Conservation (phyloP, 257 asterid species). For the Thymus mandschuricus region DNA sequence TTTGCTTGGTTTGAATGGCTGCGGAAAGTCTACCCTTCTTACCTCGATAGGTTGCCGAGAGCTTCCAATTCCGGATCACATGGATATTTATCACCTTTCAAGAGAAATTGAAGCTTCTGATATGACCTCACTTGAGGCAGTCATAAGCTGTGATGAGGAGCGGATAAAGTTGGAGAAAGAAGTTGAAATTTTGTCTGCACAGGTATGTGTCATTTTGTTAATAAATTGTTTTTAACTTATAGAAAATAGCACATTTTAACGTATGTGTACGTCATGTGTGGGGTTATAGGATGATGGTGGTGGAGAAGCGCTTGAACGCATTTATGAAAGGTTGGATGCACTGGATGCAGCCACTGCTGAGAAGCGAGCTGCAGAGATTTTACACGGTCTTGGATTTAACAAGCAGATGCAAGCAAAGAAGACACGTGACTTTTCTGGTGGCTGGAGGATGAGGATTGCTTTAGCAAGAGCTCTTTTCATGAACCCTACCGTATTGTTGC, state of each 20-base stretch:
- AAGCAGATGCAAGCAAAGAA: slow-evolving; percentile 93
- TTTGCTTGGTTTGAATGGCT: slow-evolving; percentile 95
- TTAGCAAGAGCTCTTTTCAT: slow-evolving; percentile 94
- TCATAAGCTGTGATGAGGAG: slow-evolving; percentile 93
- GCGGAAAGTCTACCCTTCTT: slow-evolving; percentile 98
- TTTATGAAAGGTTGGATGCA: slow-evolving; percentile 92
- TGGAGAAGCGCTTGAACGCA: slow-evolving; percentile 84
- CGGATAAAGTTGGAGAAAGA: slow-evolving; percentile 82
- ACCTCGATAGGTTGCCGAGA: slow-evolving; percentile 88
- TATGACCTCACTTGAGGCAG: slow-evolving; percentile 95
- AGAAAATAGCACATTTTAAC: neutral
- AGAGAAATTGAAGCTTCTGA: slow-evolving; percentile 98
- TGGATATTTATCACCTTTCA: slow-evolving; percentile 91
- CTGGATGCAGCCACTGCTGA: slow-evolving; percentile 94
- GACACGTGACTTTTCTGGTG: slow-evolving; percentile 96
- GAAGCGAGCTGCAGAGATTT: slow-evolving; percentile 97
- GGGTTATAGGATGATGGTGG: slow-evolving; percentile 85
- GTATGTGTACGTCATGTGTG: slow-evolving; percentile 14
- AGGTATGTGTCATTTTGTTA: slow-evolving; percentile 45
- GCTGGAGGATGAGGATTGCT: slow-evolving; percentile 99
- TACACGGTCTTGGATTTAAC: slow-evolving; percentile 88
- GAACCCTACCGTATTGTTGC: slow-evolving; percentile 91
- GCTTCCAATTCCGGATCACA: slow-evolving; percentile 96
- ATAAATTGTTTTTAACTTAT: neutral
- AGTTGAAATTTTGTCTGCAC: slow-evolving; percentile 77